Evolutionary conservation across 768 basidiomycete species (phyloP), one percentile per base, ranked within the genome.

Genomic region (Termitomyces sp.): DNA sequence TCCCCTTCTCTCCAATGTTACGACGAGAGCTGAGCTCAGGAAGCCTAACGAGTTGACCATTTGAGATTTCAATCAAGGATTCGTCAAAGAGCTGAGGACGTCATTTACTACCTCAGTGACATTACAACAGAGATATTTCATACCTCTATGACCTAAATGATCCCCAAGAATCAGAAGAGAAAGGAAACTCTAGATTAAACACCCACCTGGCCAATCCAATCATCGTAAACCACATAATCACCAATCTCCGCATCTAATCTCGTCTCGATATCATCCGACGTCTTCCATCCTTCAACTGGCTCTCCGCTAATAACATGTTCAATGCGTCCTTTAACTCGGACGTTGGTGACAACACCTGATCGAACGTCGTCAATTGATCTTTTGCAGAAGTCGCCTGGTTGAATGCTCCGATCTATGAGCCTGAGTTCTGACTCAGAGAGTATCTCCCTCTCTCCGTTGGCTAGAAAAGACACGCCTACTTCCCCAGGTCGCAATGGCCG

Each of bases 171-270:
- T 30, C 19, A 19, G 26, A 44, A 28, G 40, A 44, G 47, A 28
- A 37, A n/a, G 32, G 48, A 55, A n/a, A 41, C 9, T 6, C 19
- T n/a, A 45, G 15, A 45, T 35, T 41, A 19, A 40, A 45, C 21
- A 64, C 81, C 66, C 67, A 90, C 90, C 78, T 93, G 90, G 51
- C 93, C 93, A 63, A 96, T 74, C 93, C 94, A 97, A 66, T 92
- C 83, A 60, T 88, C 81, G 63, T 84, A 83, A 17, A 85, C 74
- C 46, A 95, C 90, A 72, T 86, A 90, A 68, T 94, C 91, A 6
- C 88, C 87, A 38, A 88, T 77, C 56, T 88, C 88, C 24, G 88
- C 78, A 28, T 84, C 80, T 32, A 76, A 70, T 24, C 78, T 76
- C 22, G 76, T 74, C 60, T 80, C 77, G 24, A 93, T 66, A 47